Base-by-base conservation (phyloP, 805 yeast genomes). In the Kluyveromyces starmeri region DNA sequence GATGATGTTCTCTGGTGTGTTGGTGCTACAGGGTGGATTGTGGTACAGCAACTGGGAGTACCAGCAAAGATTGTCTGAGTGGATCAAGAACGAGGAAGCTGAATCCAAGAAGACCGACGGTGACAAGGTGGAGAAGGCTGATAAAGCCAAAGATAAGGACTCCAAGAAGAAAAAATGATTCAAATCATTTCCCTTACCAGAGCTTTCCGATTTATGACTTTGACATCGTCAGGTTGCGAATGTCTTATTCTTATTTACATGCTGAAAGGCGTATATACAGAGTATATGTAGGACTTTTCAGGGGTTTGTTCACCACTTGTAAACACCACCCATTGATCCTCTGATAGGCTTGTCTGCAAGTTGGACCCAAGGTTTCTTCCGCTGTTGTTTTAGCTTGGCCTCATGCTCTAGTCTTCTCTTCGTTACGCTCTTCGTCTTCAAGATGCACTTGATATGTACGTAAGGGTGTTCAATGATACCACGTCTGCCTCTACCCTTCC, bases 401-500 rank as follows among this genome's bases (percentile, higher is more conserved):
- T 83, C 94, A 64, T 71, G 73, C 11, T 64, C 71, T 35, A 73
- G 51, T 58, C 94, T 70, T 41, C 62, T 55, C 48, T 67, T 62
- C 10, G 94, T 82, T 44, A 73, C 74, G 14, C 50, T 45, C 29
- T 73, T 68, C 4, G 84, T 71, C 55, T 76, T 80, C 38, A 89
- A 65, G 38, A 89, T 68, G 28, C 83, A 83, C 62, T 80, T 75
- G 20, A 88, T 75, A 58, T 89, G 95, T 34, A 85, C 77, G 55
- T 72, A 81, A 41, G 82, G 75, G 51, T 83, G 92, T 20, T 68
- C 70, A 33, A 82, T 70, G 38, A 83, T 61, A 54, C 97, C 97
- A 14, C 73, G 68, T 58, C 95, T 75, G 44, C 96, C 96, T 64
- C 97, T 77, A 44, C 92, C 95, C 64, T 85, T 86, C 53, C 71